Conservation (phyloP, 169 alveolate genomes). For the Plasmodium coatneyi region DNA sequence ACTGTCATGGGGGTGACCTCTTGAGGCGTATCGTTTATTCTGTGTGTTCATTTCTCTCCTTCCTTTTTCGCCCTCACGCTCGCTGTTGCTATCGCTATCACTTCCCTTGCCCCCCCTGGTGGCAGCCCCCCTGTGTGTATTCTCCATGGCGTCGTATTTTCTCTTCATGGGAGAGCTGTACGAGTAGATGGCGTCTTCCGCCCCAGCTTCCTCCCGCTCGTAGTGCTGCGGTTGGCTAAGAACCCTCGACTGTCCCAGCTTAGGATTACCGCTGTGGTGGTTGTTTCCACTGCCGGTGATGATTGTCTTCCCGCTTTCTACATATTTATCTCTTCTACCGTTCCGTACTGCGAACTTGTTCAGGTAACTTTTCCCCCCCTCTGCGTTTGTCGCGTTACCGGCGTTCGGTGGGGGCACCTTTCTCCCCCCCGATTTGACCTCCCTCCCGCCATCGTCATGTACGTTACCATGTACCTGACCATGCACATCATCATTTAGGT, state of each 20-base stretch:
- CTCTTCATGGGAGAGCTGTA: slow-evolving; percentile 57
- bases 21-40: slow-evolving; percentile 16
- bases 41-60: background rate
- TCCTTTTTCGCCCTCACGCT: background rate
- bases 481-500: background rate
- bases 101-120: background rate
- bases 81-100: background rate
- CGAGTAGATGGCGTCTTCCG: slow-evolving; percentile 1
- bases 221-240: background rate
- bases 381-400: background rate
- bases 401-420: background rate
- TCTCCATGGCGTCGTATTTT: slow-evolving; percentile 49
- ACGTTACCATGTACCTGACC: background rate
- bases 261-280: background rate
- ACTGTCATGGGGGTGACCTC: slow-evolving; percentile 8
- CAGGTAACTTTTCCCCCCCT: background rate
- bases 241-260: background rate
- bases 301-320: background rate
- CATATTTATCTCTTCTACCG: background rate
- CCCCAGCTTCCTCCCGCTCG: background rate
- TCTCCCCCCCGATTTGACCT: slow-evolving; percentile 5
- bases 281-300: background rate
- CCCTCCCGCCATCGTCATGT: background rate
- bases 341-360: background rate
- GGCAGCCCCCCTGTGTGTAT: background rate